Conservation (phyloP, 1,284 basidiomycete genomes). For the Malassezia dermatis region DNA sequence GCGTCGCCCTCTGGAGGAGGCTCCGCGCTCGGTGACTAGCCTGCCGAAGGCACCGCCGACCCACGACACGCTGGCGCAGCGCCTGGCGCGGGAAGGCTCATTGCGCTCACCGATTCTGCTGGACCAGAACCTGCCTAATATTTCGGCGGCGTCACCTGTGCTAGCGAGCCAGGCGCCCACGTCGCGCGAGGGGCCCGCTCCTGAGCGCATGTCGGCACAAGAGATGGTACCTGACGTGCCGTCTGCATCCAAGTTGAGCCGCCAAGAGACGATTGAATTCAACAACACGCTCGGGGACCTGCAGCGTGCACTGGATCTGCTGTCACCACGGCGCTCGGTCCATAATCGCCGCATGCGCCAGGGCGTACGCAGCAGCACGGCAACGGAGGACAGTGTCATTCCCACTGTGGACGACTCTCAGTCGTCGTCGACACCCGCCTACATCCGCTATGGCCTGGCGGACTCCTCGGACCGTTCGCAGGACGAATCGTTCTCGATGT, state of each 20-base stretch:
- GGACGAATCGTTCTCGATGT: background rate
- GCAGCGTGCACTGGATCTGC: slow-evolving; percentile 16
- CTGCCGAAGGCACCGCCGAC: background rate
- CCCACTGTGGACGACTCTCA: background rate
- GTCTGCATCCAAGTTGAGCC: slow-evolving; percentile 1
- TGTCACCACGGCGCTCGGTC: slow-evolving; percentile 1
- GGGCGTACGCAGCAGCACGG: background rate
- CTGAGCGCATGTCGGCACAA: background rate
- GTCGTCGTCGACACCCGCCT: background rate
- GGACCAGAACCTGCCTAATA: slow-evolving; percentile 1
- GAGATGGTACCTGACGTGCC: background rate
- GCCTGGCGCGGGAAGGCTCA: background rate
- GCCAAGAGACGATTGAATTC: slow-evolving; percentile 12
- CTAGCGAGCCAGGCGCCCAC: background rate
- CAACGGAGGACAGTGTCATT: background rate
- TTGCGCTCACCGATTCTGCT: slow-evolving; percentile 15
- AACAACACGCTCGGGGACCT: slow-evolving; percentile 17
- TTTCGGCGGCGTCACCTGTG: background rate
- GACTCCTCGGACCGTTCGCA: background rate
- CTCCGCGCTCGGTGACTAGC: background rate
- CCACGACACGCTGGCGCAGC: background rate
- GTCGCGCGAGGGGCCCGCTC: background rate
- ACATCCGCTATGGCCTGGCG: slow-evolving; percentile 1
- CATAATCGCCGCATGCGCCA: background rate
- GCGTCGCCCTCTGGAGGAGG: background rate